These are phyloP conservation scores for Rhizophagus sp. DNA, from an alignment of 192 early-diverging fungal genomes.

Conservation along the genomic window DNA sequence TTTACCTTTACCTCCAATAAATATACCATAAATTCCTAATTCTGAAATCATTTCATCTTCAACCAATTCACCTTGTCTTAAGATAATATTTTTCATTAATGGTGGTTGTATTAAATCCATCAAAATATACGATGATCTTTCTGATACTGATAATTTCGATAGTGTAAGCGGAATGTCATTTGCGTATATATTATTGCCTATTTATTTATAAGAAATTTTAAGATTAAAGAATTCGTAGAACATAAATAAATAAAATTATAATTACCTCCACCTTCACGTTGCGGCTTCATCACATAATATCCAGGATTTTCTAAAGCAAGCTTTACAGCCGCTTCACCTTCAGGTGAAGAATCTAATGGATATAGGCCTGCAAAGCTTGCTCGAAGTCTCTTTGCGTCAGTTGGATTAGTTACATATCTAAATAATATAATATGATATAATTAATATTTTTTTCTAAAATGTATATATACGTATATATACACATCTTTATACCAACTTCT, in stretches of 20 bases:
- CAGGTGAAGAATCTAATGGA: conserved; percentile 71
- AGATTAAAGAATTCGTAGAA: not conserved
- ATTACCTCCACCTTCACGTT: conserved; percentile 91
- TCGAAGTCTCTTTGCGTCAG: conserved; percentile 55
- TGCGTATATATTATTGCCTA: conserved; percentile 88
- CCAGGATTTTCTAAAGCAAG: conserved; percentile 65
- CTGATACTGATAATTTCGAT: conserved; percentile 52
- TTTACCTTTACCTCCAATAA: conserved; percentile 55
- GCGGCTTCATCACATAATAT: conserved; percentile 90
- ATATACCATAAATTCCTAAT: conserved; percentile 91
- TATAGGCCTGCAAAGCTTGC: conserved; percentile 88
- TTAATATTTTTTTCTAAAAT: not conserved
- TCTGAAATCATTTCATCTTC: conserved; percentile 84
- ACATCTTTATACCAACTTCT: conserved; percentile 58
- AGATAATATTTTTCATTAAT: conserved; percentile 66
- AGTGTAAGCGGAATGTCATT: conserved; percentile 71
- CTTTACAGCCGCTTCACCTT: conserved; percentile 67
- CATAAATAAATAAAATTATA: not conserved
- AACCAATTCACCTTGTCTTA: conserved; percentile 75
- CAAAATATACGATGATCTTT: conserved; percentile 85
- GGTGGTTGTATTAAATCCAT: conserved; percentile 94
- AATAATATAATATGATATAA: not conserved
- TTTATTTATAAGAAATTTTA: not conserved
- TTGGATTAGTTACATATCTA: conserved; percentile 50
- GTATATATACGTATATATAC: no score